Evolutionary conservation across 768 basidiomycete genomes (phyloP).

Genomic region (Hygrocybe coccinea): DNA sequence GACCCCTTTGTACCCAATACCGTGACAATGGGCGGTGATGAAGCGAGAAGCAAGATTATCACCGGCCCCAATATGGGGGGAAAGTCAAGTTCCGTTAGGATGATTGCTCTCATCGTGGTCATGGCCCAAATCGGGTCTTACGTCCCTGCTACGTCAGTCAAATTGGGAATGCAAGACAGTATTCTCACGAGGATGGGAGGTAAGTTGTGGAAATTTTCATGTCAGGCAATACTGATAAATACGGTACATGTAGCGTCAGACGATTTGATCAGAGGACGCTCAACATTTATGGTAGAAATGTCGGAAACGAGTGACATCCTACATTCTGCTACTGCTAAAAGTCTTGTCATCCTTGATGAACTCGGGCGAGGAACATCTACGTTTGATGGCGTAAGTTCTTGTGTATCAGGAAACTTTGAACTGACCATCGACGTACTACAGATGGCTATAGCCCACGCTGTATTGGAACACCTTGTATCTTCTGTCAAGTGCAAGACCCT

Average conservation of each 20-base stretch:
- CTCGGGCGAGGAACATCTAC: conserved; percentile 89
- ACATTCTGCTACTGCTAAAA: conserved; percentile 62
- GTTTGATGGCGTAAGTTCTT: conserved; percentile 69
- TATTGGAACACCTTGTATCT: conserved; percentile 65
- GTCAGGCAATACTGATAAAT: neutral
- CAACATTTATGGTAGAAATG: conserved; percentile 98
- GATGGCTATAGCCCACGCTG: conserved; percentile 86
- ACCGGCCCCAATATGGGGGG: conserved; percentile 87
- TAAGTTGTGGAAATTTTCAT: conserved; percentile 27
- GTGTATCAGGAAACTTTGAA: neutral
- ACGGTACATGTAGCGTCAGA: conserved; percentile 61
- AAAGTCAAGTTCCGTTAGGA: conserved; percentile 81
- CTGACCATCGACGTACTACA: conserved; percentile 23
- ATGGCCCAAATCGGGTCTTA: conserved; percentile 94
- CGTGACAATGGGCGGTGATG: conserved; percentile 54
- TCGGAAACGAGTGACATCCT: conserved; percentile 90
- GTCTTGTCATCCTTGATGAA: conserved; percentile 87
- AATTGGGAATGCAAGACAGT: conserved; percentile 74
- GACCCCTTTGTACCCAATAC: conserved; percentile 88
- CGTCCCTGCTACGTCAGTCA: conserved; percentile 76
- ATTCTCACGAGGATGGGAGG: conserved; percentile 90
- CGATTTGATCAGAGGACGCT: conserved; percentile 78
- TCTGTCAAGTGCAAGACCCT: conserved; percentile 63
- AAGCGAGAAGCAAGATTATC: conserved; percentile 59
- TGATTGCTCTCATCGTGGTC: conserved; percentile 69